A percentile compares a stretch with the other conserved stretches of the same genome.
Evolutionary conservation across 106 monocot genomes (phyloP).

Genomic region (Dendrobium chrysotoxum): DNA sequence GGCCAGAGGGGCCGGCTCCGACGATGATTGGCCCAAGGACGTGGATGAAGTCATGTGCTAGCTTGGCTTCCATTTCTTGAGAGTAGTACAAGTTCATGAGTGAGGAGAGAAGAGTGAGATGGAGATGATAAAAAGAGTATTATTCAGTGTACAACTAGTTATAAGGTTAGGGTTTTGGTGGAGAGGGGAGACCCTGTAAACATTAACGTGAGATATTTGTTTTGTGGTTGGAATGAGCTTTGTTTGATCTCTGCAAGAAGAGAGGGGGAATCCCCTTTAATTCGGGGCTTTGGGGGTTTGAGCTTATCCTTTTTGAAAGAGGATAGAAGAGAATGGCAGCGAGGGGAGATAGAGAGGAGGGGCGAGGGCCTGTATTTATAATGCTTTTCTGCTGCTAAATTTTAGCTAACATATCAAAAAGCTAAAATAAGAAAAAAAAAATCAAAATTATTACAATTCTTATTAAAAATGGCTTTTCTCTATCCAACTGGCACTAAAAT

Average conservation of each 20-base stretch:
- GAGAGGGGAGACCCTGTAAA: background rate
- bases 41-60: constrained; percentile 7
- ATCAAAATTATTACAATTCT: too few relatives aligned
- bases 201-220: background rate
- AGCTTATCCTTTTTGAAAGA: background rate
- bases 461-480: too few relatives aligned
- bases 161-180: background rate
- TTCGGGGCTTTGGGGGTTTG: background rate
- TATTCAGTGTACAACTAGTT: background rate
- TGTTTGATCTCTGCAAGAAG: background rate
- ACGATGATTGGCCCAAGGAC: constrained; percentile 48
- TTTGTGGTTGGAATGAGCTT: background rate
- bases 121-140: too few relatives aligned
- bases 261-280: background rate
- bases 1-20: constrained; percentile 60
- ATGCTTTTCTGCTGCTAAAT: too few relatives aligned
- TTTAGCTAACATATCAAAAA: too few relatives aligned
- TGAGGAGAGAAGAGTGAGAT: background rate
- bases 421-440: too few relatives aligned
- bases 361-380: background rate
- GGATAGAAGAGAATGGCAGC: background rate
- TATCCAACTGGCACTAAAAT: too few relatives aligned
- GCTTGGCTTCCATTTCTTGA: constrained; percentile 4
- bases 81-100: background rate
- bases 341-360: background rate